phyloP scores from a whole-genome alignment of 1,284 basidiomycete species.

The Tilletia horrida region DNA sequence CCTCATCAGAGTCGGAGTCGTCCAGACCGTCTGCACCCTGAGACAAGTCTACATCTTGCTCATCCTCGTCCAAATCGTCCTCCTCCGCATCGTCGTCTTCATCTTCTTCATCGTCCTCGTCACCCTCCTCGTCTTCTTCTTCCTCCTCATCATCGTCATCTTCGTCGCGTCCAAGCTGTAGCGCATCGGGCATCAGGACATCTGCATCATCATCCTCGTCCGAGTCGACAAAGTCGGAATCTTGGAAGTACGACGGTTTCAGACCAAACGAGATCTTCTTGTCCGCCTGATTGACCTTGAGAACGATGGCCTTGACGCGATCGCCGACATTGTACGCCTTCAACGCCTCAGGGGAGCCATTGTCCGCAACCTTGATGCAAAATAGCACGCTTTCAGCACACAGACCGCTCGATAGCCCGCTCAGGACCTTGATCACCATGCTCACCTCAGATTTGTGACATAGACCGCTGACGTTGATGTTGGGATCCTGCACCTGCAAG shows the following conservation, averaged over 20 bases:
- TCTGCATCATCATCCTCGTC: constrained; percentile 58
- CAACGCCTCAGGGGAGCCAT: constrained; percentile 68
- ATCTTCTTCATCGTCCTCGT: constrained; percentile 23
- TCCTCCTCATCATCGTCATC: constrained; percentile 31
- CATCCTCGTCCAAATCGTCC: constrained; percentile 34
- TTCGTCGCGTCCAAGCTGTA: constrained; percentile 23
- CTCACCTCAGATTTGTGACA: constrained; percentile 79
- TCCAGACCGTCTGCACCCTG: constrained; percentile 39
- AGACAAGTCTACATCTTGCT: constrained; percentile 18
- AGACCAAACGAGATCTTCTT: constrained; percentile 79
- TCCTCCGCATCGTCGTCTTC: constrained; percentile 22
- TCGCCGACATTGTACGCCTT: constrained; percentile 83
- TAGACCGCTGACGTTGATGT: constrained; percentile 77
- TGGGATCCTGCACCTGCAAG: constrained; percentile 69
- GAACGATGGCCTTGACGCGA: constrained; percentile 73
- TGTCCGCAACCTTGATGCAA: constrained; percentile 76
- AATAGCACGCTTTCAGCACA: background rate
- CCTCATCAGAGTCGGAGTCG: constrained; percentile 50
- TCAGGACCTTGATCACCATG: background rate
- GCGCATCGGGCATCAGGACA: constrained; percentile 1
- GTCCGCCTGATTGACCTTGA: constrained; percentile 70
- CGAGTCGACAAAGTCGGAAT: constrained; percentile 53
- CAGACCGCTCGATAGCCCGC: background rate
- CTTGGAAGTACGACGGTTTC: constrained; percentile 78
- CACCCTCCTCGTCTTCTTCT: constrained; percentile 24